Conservation (phyloP, 495 filamentous ascomycete species). For the Penicillium maclennaniae region DNA sequence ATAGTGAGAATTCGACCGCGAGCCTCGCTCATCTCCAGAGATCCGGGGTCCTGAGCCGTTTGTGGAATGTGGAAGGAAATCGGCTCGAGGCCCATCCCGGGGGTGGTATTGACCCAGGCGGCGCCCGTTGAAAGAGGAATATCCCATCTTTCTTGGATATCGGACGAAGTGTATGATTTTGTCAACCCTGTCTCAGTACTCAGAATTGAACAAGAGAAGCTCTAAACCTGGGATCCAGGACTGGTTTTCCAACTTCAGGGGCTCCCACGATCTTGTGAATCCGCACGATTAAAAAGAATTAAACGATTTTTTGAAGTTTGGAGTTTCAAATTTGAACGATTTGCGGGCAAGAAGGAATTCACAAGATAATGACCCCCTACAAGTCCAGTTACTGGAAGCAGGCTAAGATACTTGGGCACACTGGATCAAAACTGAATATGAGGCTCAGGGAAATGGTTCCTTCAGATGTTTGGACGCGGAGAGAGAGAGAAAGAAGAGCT, state of each 20-base stretch:
- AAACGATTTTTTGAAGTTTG: constrained; percentile 10
- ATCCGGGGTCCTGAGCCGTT: constrained; percentile 10
- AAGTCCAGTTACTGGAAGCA: constrained; percentile 14
- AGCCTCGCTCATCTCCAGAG: not conserved
- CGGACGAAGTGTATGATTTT: not conserved
- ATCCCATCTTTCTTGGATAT: constrained; percentile 1
- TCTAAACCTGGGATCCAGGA: constrained; percentile 4
- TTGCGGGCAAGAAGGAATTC: constrained; percentile 8
- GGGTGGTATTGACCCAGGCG: not conserved
- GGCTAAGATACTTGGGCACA: constrained; percentile 6
- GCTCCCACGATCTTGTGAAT: constrained; percentile 8
- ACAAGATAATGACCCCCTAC: constrained; percentile 10
- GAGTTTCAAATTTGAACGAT: not conserved
- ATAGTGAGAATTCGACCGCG: not conserved
- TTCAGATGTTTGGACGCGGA: constrained; percentile 1
- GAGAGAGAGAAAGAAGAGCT: not conserved
- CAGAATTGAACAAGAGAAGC: constrained; percentile 5
- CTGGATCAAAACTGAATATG: constrained; percentile 2
- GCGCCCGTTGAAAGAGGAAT: not conserved
- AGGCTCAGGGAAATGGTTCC: not conserved
- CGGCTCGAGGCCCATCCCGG: constrained; percentile 7
- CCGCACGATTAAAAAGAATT: constrained; percentile 1
- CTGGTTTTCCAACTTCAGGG: constrained; percentile 19
- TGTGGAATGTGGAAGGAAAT: constrained; percentile 8
- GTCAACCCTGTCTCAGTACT: not conserved